Evolutionary conservation across 441 rosid genomes (phyloP).

Genomic region (Gossypium trilobum): DNA sequence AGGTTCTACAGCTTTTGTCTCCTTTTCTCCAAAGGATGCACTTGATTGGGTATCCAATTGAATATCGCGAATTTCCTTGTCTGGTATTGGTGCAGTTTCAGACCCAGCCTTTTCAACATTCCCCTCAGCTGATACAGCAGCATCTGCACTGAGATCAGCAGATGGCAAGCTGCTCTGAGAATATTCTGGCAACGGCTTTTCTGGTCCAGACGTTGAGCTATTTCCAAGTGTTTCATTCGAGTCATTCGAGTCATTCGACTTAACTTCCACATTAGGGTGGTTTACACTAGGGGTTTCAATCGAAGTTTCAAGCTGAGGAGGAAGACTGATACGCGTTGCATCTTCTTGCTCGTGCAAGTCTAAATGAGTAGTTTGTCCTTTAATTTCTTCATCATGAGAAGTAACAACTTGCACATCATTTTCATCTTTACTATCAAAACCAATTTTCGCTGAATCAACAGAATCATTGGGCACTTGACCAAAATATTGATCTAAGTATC

Average conservation of each 20-base stretch:
- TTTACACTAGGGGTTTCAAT: constrained; percentile 24
- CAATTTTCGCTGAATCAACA: constrained; percentile 21
- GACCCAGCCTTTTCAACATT: constrained; percentile 25
- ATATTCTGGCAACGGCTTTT: constrained; percentile 23
- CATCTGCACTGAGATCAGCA: constrained; percentile 22
- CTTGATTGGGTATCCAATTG: constrained; percentile 20
- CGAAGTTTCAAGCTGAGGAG: constrained; percentile 31
- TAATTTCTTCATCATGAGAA: constrained; percentile 28
- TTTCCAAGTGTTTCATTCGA: constrained; percentile 31
- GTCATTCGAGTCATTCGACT: constrained; percentile 31
- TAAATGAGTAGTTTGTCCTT: constrained; percentile 14
- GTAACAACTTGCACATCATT: constrained; percentile 18
- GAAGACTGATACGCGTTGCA: constrained; percentile 21
- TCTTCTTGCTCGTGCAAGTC: constrained; percentile 29
- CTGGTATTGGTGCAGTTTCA: constrained; percentile 26
- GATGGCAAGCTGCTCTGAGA: constrained; percentile 22
- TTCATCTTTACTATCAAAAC: constrained; percentile 20
- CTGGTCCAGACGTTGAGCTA: constrained; percentile 25
- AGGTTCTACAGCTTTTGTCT: constrained; percentile 16
- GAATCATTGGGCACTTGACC: constrained; percentile 27
- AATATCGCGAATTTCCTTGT: constrained; percentile 28
- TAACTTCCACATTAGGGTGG: constrained; percentile 23
- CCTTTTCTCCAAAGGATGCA: constrained; percentile 25
- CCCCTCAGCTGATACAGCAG: constrained; percentile 23
- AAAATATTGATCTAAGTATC: constrained; percentile 48